Percentiles rank a stretch among this genome's conserved stretches.
These are phyloP conservation scores for Botryotinia convoluta DNA, from an alignment of 2,329 filamentous ascomycete species.

Conservation along the genomic window DNA sequence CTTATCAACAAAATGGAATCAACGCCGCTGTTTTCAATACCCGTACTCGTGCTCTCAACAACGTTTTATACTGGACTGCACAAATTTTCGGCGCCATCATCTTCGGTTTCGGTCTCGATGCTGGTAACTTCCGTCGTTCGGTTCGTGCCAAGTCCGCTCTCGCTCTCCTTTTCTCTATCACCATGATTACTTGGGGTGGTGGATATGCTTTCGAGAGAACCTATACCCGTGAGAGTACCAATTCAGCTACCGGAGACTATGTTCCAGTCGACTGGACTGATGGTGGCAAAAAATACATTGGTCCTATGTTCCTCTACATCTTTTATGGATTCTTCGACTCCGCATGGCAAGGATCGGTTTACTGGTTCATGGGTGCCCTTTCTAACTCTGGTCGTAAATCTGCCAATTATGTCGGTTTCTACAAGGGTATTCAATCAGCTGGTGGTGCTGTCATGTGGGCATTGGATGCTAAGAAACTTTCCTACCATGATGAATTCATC, in stretches of 20 bases:
- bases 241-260: constrained; percentile 21
- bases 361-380: constrained; percentile 94
- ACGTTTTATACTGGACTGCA: constrained; percentile 72
- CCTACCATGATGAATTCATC: constrained; percentile 71
- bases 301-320: constrained; percentile 84
- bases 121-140: constrained; percentile 56
- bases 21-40: constrained; percentile 70
- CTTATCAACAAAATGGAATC: constrained; percentile 74
- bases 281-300: constrained; percentile 58
- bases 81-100: constrained; percentile 75
- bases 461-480: constrained; percentile 59
- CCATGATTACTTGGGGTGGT: constrained; percentile 78
- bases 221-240: constrained; percentile 45
- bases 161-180: constrained; percentile 61
- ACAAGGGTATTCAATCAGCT: constrained; percentile 88
- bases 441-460: constrained; percentile 75
- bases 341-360: constrained; percentile 83
- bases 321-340: constrained; percentile 90
- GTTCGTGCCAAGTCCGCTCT: constrained; percentile 65
- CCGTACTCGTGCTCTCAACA: constrained; percentile 74
- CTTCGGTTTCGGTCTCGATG: constrained; percentile 71
- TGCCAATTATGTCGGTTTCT: constrained; percentile 88
- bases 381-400: constrained; percentile 91
- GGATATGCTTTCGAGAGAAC: constrained; percentile 77
- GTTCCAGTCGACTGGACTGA: constrained; percentile 60